Evolutionary conservation across 2,329 filamentous ascomycete species (phyloP).

Genomic region (Penicillium concentricum): DNA sequence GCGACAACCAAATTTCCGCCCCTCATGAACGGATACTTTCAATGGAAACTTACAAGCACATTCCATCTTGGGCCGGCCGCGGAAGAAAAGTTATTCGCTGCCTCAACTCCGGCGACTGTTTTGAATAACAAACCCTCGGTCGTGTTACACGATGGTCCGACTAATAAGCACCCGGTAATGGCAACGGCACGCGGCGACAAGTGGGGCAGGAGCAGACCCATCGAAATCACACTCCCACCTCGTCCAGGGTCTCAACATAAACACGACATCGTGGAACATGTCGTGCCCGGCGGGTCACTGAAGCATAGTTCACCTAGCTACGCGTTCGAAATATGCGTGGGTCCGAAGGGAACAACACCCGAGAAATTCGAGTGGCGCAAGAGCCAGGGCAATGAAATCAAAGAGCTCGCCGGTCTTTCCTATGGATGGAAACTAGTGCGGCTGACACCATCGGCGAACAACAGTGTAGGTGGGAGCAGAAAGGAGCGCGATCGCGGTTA

Average conservation of each 20-base stretch:
- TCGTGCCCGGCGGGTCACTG: neutral
- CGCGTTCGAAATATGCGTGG: neutral
- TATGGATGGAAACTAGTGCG: conserved; percentile 13
- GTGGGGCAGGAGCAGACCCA: conserved; percentile 12
- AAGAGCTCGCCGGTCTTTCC: conserved; percentile 9
- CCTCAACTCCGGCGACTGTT: conserved; percentile 2
- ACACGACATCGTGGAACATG: neutral
- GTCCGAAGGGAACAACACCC: neutral
- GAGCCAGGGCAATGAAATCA: conserved; percentile 15
- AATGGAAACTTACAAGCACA: conserved; percentile 12
- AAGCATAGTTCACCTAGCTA: neutral
- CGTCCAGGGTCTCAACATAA: neutral
- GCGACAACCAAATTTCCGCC: conserved; percentile 13
- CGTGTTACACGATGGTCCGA: conserved; percentile 12
- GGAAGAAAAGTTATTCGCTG: conserved; percentile 11
- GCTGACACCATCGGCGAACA: neutral
- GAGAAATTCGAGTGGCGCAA: conserved; percentile 12
- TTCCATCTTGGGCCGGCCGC: conserved; percentile 15
- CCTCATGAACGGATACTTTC: conserved; percentile 14
- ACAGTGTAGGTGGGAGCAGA: neutral
- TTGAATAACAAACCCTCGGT: conserved; percentile 11
- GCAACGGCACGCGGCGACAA: conserved; percentile 9
- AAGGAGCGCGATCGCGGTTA: conserved; percentile 7
- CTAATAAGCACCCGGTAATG: conserved; percentile 6
- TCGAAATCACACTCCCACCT: neutral